These are phyloP conservation scores for Endoconidiophora laricicola DNA, from an alignment of 2,329 filamentous ascomycete species.

Conservation along the genomic window DNA sequence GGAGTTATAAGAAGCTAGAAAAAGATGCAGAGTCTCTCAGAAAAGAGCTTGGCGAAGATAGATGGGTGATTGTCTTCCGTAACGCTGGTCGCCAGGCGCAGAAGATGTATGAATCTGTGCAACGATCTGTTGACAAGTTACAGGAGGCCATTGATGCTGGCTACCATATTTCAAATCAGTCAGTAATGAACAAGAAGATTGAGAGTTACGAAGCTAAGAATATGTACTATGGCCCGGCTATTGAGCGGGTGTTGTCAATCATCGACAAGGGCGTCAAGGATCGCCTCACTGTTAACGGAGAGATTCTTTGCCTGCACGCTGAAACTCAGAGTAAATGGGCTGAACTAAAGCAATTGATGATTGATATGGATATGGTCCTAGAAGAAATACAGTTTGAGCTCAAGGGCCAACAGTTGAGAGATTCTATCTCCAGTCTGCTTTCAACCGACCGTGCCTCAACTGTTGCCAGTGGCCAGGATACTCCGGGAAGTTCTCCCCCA, in stretches of 20 bases:
- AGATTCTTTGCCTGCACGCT: constrained; percentile 70
- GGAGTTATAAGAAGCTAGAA: constrained; percentile 75
- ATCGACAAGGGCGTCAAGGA: constrained; percentile 94
- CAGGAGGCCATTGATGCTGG: constrained; percentile 62
- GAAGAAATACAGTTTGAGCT: constrained; percentile 52
- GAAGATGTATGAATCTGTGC: constrained; percentile 93
- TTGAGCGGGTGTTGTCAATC: constrained; percentile 77
- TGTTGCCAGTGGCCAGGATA: constrained; percentile 48
- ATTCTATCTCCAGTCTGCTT: constrained; percentile 79
- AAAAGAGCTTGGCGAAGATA: constrained; percentile 83
- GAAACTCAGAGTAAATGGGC: constrained; percentile 78
- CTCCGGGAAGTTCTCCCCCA: constrained; percentile 49
- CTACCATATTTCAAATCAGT: constrained; percentile 54
- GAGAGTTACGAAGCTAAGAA: constrained; percentile 93
- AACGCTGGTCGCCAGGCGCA: constrained; percentile 82
- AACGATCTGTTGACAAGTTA: constrained; percentile 69
- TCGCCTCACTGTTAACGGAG: constrained; percentile 88
- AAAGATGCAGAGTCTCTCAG: constrained; percentile 77
- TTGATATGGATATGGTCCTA: constrained; percentile 55
- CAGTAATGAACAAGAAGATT: constrained; percentile 61
- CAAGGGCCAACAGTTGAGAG: constrained; percentile 60
- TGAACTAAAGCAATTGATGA: constrained; percentile 58
- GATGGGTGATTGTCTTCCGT: constrained; percentile 90
- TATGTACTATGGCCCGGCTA: constrained; percentile 81
- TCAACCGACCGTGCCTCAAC: constrained; percentile 60